Evolutionary conservation across 2,329 filamentous ascomycete genomes (phyloP), one percentile per base, ranked within the genome.

Genomic region (Ophiostoma ips): DNA sequence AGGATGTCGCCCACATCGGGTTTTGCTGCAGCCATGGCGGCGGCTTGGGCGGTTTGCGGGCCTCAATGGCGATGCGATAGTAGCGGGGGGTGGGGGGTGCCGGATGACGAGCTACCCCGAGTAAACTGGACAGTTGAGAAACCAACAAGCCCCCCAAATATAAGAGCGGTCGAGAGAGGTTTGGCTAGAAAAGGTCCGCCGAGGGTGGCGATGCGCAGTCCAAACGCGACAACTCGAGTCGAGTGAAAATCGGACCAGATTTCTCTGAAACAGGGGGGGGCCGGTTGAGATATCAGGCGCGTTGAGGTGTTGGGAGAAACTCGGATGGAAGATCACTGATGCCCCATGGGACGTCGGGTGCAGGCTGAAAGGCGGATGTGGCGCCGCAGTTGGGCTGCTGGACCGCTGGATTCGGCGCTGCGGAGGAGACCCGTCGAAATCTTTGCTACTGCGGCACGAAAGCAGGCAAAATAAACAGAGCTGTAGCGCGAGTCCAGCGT

Each of bases 1-100:
- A 86, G 68, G 50, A 79, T 75, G 59, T 84, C 80, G 63, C 82
- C 82, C 55, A 77, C 69, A 28, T 80, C 76, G 60, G 77, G 79
- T 63, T 69, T 72, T 55, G 61, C 66, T 53, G 64, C 66, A 52
- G 68, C 59, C 56, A 61, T 57, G 37, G 35, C 41, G 51, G 51
- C 53, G 41, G 30, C 8, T 19, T 15, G 31, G 16, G 31, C 30
- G 28, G 13, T 46, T n/a, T 24, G 38, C 19, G 35, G 35, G 30
- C 38, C 35, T 21, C 47, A 35, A 41, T 38, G 24, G 24, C 11
- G 24, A 30, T 16, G 40, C 15, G 24, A 13, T 24, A 21, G 11
- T n/a, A n/a, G 21, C 21, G 24, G 38, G n/a, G n/a, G n/a, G n/a
- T n/a, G n/a, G n/a, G n/a, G 40, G 40, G 24, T 43, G 40, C 40